Conservation (phyloP, 768 basidiomycete species). For the Harrya chromipes region DNA sequence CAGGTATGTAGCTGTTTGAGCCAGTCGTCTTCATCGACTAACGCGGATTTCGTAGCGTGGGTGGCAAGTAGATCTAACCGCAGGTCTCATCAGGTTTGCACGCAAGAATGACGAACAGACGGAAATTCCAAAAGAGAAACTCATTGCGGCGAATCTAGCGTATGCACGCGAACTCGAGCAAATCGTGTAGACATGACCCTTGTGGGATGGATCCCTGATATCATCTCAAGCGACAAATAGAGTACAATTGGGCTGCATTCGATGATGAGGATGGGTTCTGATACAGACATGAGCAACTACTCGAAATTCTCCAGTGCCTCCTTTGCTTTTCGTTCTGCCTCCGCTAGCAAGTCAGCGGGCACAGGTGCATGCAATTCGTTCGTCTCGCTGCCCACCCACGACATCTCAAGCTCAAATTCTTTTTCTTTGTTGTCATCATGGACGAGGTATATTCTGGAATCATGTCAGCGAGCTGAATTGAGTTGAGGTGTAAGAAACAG, state of each 20-base stretch:
- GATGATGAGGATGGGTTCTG: slow-evolving; percentile 9
- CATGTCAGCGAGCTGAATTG: slow-evolving; percentile 5
- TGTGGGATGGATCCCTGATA: neutral
- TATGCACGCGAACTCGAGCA: slow-evolving; percentile 90
- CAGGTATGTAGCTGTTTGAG: slow-evolving; percentile 46
- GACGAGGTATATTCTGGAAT: slow-evolving; percentile 85
- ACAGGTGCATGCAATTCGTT: slow-evolving; percentile 77
- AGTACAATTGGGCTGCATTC: slow-evolving; percentile 12
- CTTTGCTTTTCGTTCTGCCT: slow-evolving; percentile 87
- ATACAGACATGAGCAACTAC: slow-evolving; percentile 29
- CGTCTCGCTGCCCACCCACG: slow-evolving; percentile 91
- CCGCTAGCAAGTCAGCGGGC: slow-evolving; percentile 77
- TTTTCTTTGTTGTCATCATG: slow-evolving; percentile 99
- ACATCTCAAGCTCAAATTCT: slow-evolving; percentile 96
- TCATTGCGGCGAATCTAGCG: slow-evolving; percentile 71
- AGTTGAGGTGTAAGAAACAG: slow-evolving; percentile 29
- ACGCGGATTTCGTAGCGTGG: slow-evolving; percentile 52
- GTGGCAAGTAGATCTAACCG: slow-evolving; percentile 78
- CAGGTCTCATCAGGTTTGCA: slow-evolving; percentile 70
- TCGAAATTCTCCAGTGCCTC: slow-evolving; percentile 73
- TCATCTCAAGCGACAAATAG: neutral
- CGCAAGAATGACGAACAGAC: slow-evolving; percentile 77
- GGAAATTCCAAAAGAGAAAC: slow-evolving; percentile 82
- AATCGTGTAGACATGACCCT: slow-evolving; percentile 60
- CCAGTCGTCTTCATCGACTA: neutral